Percentiles rank a stretch among this genome's conserved stretches.
Evolutionary conservation across 1,139 yeast genomes (phyloP).

Genomic region (Suhomyces kunorum): DNA sequence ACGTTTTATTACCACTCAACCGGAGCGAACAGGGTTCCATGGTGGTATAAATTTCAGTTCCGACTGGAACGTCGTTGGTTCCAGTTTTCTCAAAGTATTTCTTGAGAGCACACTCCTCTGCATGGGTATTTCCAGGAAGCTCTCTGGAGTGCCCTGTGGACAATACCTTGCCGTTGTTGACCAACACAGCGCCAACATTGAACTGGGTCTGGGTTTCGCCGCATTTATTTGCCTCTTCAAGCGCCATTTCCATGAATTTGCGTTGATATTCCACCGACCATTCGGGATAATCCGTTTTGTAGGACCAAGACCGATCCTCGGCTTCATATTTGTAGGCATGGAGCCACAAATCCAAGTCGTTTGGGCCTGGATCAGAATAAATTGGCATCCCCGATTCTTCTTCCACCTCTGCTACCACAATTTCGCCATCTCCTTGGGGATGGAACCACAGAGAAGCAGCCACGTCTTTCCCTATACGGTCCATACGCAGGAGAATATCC

Average conservation of each 20-base stretch:
- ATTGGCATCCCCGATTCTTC: constrained; percentile 67
- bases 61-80: constrained; percentile 57
- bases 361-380: constrained; percentile 85
- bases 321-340: constrained; percentile 85
- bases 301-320: constrained; percentile 62
- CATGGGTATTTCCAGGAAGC: constrained; percentile 94
- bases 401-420: constrained; percentile 58
- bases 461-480: constrained; percentile 66
- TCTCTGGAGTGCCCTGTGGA: constrained; percentile 89
- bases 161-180: constrained; percentile 61
- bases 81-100: constrained; percentile 57
- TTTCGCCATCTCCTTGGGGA: constrained; percentile 62
- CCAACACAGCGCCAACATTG: constrained; percentile 91
- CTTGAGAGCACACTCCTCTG: constrained; percentile 91
- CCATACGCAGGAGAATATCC: constrained; percentile 49
- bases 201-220: constrained; percentile 85
- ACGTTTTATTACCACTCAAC: constrained; percentile 87
- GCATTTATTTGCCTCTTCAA: constrained; percentile 77
- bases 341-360: constrained; percentile 83
- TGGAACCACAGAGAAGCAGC: constrained; percentile 71
- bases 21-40: constrained; percentile 97
- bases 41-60: constrained; percentile 85
- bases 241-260: constrained; percentile 62
- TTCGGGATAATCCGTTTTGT: constrained; percentile 75
- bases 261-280: constrained; percentile 75